Base-by-base conservation (phyloP, 441 rosid genomes). In the Brassica balearica region DNA sequence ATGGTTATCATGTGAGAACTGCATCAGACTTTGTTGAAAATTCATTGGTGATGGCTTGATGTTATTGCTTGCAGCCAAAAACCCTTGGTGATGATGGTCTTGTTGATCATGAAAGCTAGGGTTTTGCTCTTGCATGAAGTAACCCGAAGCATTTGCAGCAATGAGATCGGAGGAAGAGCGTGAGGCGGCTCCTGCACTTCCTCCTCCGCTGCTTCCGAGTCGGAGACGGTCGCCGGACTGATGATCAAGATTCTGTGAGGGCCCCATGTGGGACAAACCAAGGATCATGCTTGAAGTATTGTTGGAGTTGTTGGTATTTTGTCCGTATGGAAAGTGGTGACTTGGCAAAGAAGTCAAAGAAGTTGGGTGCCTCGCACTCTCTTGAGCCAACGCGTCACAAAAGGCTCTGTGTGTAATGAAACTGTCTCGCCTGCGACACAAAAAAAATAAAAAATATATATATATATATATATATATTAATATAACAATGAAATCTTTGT, bases 321-420 rank as follows among this genome's bases (percentile, higher is more conserved):
- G 77, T 70, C 91, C 93, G 63, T 82, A 76, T 43, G 36, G 80
- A 8, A 80, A 80, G 74, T 72, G 83, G 68, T 83, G 86, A 85
- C 78, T 82, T 63, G 88, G 82, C 76, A 88, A 72, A 29, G 89
- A 76, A 71, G 78, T 85, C 82, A 87, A 80, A 7, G 83, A 79
- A 5, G 94, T 65, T 22, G 96, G 93, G 74, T 87, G 88, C 68
- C 95, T 85, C 9, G 87, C 91, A 58, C 83, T 88, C 69, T 93
- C 98, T 66, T 89, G 94, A 68, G 93, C 90, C 75, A 91, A 78
- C 51, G 96, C 96, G 68, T 91, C 94, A 22, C 97, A 91, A 68
- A 92, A 92, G 27, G 97, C 96, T 58, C 96, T 82, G 74, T 92
- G 97, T 8, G 96, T 92, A 41, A 91, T 88, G 86, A 89, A 92